phyloP scores from a whole-genome alignment of 2,329 filamentous ascomycete species.

The Thermoascus crustaceus region DNA sequence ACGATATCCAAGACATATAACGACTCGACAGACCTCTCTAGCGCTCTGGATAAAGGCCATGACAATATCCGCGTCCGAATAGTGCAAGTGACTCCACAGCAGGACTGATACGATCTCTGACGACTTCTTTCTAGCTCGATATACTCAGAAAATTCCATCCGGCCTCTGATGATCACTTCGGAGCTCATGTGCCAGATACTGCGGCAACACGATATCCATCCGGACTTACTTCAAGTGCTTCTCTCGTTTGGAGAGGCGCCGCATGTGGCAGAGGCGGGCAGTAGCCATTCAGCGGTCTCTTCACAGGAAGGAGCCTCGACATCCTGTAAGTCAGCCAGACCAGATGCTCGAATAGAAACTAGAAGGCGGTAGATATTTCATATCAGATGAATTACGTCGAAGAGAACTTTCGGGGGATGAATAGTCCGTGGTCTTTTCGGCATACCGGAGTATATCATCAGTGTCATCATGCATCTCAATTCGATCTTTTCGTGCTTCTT shows the following conservation, averaged over 20 bases:
- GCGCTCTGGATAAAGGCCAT: background rate
- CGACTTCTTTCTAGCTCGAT: background rate
- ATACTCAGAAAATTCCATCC: slow-evolving; percentile 3
- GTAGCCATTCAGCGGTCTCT: slow-evolving; percentile 1
- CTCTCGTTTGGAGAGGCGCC: slow-evolving; percentile 7
- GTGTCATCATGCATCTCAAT: slow-evolving; percentile 2
- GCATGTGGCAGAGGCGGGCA: slow-evolving; percentile 5
- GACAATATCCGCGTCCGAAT: background rate
- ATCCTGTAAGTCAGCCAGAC: slow-evolving; percentile 1
- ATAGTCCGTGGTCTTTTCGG: slow-evolving; percentile 6
- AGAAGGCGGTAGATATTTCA: slow-evolving; percentile 2
- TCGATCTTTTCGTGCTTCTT: slow-evolving; percentile 9
- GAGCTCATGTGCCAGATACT: slow-evolving; percentile 8
- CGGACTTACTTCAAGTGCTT: slow-evolving; percentile 6
- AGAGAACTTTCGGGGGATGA: slow-evolving; percentile 3
- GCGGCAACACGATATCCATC: slow-evolving; percentile 5
- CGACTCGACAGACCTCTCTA: background rate
- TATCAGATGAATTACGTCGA: slow-evolving; percentile 9
- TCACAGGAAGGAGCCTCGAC: slow-evolving; percentile 4
- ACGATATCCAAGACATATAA: background rate
- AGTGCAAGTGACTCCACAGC: background rate
- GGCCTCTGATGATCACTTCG: slow-evolving; percentile 3
- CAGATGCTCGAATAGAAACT: background rate
- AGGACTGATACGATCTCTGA: background rate
- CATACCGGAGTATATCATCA: slow-evolving; percentile 10